Percentiles rank a stretch among this genome's conserved stretches.
phyloP scores from a whole-genome alignment of 805 yeast species.

The Metschnikowia lochheadii region DNA sequence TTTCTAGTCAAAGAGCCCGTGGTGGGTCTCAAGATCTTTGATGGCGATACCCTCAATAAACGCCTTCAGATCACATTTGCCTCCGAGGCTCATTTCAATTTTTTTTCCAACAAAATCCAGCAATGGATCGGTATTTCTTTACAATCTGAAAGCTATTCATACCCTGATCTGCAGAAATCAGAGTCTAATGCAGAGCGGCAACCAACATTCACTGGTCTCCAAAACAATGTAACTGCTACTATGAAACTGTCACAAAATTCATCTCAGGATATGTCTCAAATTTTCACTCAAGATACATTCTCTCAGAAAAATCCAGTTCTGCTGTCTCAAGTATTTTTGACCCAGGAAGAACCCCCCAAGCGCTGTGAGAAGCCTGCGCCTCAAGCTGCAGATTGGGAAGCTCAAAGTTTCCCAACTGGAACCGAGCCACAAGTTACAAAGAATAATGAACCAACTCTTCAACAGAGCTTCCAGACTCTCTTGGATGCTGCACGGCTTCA shows the following conservation, averaged over 20 bases:
- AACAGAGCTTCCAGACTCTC: constrained; percentile 6
- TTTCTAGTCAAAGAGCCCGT: constrained; percentile 17
- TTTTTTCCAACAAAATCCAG: constrained; percentile 13
- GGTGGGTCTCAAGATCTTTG: constrained; percentile 17
- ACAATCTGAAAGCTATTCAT: constrained; percentile 1
- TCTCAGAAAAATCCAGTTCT: background rate
- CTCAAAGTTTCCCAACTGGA: background rate
- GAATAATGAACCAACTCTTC: background rate
- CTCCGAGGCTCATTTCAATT: constrained; percentile 16
- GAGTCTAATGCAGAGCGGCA: background rate
- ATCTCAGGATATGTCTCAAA: constrained; percentile 1
- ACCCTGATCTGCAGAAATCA: constrained; percentile 7
- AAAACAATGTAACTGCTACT: background rate
- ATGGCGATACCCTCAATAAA: constrained; percentile 16
- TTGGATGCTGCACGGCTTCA: constrained; percentile 6
- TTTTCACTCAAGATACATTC: background rate
- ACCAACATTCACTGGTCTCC: background rate
- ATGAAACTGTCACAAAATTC: constrained; percentile 8
- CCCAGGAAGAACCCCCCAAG: background rate
- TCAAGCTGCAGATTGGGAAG: background rate
- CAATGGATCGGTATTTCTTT: constrained; percentile 15
- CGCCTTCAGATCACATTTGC: constrained; percentile 17
- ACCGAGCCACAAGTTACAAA: background rate
- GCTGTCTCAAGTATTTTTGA: background rate
- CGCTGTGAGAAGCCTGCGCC: background rate